These are phyloP conservation scores for Vanilla planifolia DNA, from an alignment of 106 monocot species.

Conservation along the genomic window DNA sequence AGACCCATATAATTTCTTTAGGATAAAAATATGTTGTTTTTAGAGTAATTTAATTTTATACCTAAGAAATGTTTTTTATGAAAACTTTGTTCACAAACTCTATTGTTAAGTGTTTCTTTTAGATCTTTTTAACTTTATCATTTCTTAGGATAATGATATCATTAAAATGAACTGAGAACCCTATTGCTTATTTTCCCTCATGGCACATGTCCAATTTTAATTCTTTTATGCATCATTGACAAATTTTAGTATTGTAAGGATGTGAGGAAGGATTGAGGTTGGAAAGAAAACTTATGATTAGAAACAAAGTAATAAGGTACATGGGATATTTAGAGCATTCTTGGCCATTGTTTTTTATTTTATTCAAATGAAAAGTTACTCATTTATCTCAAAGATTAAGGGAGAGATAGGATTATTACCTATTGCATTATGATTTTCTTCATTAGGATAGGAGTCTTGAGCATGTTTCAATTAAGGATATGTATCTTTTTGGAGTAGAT, in stretches of 20 bases:
- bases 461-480: background rate
- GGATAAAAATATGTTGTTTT: too few species aligned
- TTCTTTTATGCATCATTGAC: background rate
- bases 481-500: background rate
- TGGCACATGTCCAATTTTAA: background rate
- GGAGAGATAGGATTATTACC: background rate
- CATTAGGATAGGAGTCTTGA: background rate
- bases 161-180: background rate
- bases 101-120: background rate
- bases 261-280: background rate
- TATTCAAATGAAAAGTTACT: background rate
- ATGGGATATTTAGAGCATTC: background rate
- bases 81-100: background rate
- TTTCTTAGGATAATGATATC: background rate
- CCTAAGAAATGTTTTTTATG: background rate
- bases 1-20: background rate
- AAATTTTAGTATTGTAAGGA: background rate
- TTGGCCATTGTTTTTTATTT: background rate
- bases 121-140: background rate
- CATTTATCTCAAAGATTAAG: too few species aligned
- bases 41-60: background rate
- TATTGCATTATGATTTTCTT: background rate
- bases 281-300: background rate
- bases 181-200: background rate
- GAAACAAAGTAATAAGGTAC: background rate